Conservation (phyloP, 2,329 filamentous ascomycete genomes). For the Neoscytalidium dimidiatum region DNA sequence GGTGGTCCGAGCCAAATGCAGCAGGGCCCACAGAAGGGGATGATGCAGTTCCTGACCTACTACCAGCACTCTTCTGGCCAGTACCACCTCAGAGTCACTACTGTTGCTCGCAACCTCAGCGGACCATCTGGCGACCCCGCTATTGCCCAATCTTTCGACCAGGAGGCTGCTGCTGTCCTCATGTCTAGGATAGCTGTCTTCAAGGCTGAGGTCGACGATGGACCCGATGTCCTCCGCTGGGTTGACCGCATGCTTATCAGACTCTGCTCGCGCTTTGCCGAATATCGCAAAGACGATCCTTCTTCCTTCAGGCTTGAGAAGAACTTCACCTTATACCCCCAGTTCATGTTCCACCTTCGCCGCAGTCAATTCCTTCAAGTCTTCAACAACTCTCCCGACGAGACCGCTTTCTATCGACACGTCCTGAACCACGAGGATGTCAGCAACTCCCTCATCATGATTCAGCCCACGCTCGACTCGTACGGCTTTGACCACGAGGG, state of each 20-base stretch:
- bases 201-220: constrained; percentile 97
- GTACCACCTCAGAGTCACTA: constrained; percentile 94
- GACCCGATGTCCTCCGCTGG: constrained; percentile 97
- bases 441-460: constrained; percentile 96
- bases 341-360: constrained; percentile 99
- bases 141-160: constrained; percentile 95
- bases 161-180: constrained; percentile 93
- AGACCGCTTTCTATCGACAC: constrained; percentile 98
- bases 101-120: constrained; percentile 85
- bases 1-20: constrained; percentile 83
- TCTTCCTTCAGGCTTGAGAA: constrained; percentile 88
- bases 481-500: constrained; percentile 97
- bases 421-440: constrained; percentile 97
- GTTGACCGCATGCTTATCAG: constrained; percentile 98
- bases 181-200: constrained; percentile 99
- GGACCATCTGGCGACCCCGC: constrained; percentile 92
- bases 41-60: constrained; percentile 98
- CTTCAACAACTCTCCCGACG: constrained; percentile 98
- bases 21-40: constrained; percentile 84
- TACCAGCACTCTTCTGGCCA: constrained; percentile 97
- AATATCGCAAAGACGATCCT: constrained; percentile 97
- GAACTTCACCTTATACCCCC: constrained; percentile 98
- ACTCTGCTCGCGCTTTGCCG: constrained; percentile 92
- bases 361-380: constrained; percentile 97
- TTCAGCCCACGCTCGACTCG: constrained; percentile 94